Percentiles rank a stretch among this genome's conserved stretches.
These are phyloP conservation scores for Chytridium lagenaria DNA, from an alignment of 371 early-diverging fungal genomes.

Conservation along the genomic window DNA sequence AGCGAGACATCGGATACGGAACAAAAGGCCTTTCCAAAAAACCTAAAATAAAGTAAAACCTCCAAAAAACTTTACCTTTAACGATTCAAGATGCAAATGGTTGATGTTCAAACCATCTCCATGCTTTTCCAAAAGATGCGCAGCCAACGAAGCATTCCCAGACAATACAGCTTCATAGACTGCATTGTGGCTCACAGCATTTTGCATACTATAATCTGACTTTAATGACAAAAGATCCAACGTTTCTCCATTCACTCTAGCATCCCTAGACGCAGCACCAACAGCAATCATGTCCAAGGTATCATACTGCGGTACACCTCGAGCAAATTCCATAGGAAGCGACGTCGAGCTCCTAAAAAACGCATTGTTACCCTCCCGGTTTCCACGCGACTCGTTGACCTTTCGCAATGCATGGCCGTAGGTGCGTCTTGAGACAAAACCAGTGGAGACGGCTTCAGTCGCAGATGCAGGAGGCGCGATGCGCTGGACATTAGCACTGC, in stretches of 20 bases:
- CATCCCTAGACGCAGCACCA: not conserved
- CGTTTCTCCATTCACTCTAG: conserved; percentile 13
- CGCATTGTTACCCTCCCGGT: conserved; percentile 64
- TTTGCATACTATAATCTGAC: not conserved
- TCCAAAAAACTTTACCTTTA: conserved; percentile 55
- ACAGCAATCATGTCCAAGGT: not conserved
- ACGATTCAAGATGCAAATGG: conserved; percentile 54
- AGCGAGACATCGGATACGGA: no score
- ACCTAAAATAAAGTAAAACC: no score
- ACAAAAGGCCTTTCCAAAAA: no score
- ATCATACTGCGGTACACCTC: not conserved
- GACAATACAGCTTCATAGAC: conserved; percentile 55
- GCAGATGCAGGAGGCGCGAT: conserved; percentile 29
- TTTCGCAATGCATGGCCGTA: conserved; percentile 55
- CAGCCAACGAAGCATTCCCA: conserved; percentile 54
- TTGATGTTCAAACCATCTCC: conserved; percentile 52
- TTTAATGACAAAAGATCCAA: conserved; percentile 12
- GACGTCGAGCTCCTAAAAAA: conserved; percentile 42
- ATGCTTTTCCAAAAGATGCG: conserved; percentile 38
- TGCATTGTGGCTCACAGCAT: conserved; percentile 6
- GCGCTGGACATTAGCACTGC: not conserved
- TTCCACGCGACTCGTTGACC: conserved; percentile 70
- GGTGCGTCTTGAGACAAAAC: conserved; percentile 48
- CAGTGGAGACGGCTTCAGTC: conserved; percentile 45
- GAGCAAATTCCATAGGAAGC: conserved; percentile 7